Evolutionary conservation across 805 yeast genomes (phyloP).

Genomic region (Wickerhamiella spandovensis): DNA sequence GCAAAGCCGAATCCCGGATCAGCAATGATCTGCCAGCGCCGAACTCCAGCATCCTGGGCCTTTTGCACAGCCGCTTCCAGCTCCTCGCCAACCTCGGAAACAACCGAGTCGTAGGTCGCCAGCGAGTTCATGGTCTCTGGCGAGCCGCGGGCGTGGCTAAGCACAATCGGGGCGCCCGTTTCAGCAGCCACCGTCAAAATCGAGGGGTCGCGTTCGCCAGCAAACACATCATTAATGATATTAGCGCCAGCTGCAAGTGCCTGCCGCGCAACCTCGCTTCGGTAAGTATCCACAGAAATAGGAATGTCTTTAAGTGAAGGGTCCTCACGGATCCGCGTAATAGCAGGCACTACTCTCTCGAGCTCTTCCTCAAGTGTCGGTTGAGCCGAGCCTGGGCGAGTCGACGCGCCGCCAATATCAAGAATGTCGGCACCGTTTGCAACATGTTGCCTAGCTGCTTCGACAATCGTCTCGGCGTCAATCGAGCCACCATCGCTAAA

Average conservation of each 20-base stretch:
- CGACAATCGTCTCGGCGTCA: slow-evolving; percentile 30
- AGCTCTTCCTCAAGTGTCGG: slow-evolving; percentile 56
- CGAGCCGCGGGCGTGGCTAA: slow-evolving; percentile 78
- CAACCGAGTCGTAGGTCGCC: slow-evolving; percentile 39
- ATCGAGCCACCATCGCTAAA: slow-evolving; percentile 77
- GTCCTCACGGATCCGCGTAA: slow-evolving; percentile 42
- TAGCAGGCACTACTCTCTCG: slow-evolving; percentile 53
- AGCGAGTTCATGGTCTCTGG: slow-evolving; percentile 57
- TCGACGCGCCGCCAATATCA: slow-evolving; percentile 91
- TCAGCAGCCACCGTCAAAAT: slow-evolving; percentile 62
- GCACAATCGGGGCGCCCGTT: slow-evolving; percentile 53
- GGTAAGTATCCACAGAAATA: slow-evolving; percentile 80
- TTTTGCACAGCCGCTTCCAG: slow-evolving; percentile 38
- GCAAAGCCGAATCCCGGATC: slow-evolving; percentile 98
- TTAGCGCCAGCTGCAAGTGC: slow-evolving; percentile 72
- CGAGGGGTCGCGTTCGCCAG: slow-evolving; percentile 54
- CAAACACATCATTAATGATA: slow-evolving; percentile 81
- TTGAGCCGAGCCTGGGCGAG: slow-evolving; percentile 69
- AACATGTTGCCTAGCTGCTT: slow-evolving; percentile 37
- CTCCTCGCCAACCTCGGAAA: slow-evolving; percentile 54
- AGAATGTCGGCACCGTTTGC: slow-evolving; percentile 56
- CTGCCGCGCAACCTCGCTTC: slow-evolving; percentile 58
- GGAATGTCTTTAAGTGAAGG: slow-evolving; percentile 30
- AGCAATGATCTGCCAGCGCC: slow-evolving; percentile 78
- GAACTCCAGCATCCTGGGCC: slow-evolving; percentile 52